These are phyloP conservation scores for Colletotrichum viniferum DNA, from an alignment of 2,329 filamentous ascomycete genomes.

Conservation along the genomic window DNA sequence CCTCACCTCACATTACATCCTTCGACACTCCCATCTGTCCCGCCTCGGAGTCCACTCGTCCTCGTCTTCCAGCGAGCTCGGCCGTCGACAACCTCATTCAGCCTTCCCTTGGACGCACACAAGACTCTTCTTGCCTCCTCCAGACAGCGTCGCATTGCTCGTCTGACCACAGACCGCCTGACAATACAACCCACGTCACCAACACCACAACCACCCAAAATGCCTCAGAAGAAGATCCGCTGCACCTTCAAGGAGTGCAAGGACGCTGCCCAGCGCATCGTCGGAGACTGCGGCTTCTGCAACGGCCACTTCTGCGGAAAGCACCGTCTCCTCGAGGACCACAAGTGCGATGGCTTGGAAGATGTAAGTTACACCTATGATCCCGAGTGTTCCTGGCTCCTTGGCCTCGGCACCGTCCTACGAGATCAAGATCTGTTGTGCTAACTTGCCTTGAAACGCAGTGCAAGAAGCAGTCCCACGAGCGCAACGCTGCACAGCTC, in stretches of 20 bases:
- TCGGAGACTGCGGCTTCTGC: constrained; percentile 96
- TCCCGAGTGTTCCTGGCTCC: constrained; percentile 37
- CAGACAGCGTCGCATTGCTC: neutral
- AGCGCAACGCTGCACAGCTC: constrained; percentile 90
- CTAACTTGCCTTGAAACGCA: constrained; percentile 35
- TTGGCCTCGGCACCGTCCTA: constrained; percentile 42
- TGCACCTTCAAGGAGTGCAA: constrained; percentile 92
- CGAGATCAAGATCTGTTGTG: constrained; percentile 40
- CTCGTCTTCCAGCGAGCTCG: neutral
- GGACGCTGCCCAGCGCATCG: constrained; percentile 86
- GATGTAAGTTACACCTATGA: constrained; percentile 64
- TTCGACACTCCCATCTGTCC: neutral
- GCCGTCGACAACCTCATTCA: neutral
- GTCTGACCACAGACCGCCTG: neutral
- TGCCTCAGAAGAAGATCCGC: constrained; percentile 78
- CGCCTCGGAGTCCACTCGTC: neutral
- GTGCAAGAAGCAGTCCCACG: constrained; percentile 97
- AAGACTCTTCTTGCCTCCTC: neutral
- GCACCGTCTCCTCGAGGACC: constrained; percentile 91
- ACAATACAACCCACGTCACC: neutral
- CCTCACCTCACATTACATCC: neutral
- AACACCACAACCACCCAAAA: constrained; percentile 35
- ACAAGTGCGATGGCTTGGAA: constrained; percentile 91
- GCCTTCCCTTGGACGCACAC: neutral
- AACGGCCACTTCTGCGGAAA: constrained; percentile 92